Evolutionary conservation across 768 basidiomycete species (phyloP).

Genomic region (Termitomyces sp.): DNA sequence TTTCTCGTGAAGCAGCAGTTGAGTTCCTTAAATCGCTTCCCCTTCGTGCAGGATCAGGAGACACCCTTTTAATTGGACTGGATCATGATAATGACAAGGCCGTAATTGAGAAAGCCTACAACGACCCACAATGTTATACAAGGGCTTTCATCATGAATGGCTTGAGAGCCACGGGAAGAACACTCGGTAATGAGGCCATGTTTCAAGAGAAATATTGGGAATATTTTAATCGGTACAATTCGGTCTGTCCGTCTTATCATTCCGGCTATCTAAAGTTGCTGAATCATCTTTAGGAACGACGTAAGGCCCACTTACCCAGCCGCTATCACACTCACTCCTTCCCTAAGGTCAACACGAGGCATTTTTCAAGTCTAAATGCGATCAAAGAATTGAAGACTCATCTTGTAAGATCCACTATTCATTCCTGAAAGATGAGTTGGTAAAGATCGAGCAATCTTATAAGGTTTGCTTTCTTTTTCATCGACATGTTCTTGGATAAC

Average conservation of each 20-base stretch:
- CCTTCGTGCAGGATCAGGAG: constrained; percentile 64
- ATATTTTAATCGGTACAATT: constrained; percentile 54
- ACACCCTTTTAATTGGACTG: constrained; percentile 86
- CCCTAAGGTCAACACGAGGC: constrained; percentile 74
- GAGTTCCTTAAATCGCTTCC: constrained; percentile 77
- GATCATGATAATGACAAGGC: constrained; percentile 73
- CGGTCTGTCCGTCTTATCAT: constrained; percentile 24
- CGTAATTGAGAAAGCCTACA: constrained; percentile 82
- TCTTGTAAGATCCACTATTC: constrained; percentile 33
- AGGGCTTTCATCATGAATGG: constrained; percentile 84
- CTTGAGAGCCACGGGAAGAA: constrained; percentile 58
- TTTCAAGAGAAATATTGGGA: constrained; percentile 72
- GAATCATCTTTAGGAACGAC: constrained; percentile 8
- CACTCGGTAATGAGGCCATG: constrained; percentile 59
- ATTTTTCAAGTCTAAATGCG: constrained; percentile 62
- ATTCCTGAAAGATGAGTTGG: constrained; percentile 66
- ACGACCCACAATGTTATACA: constrained; percentile 73
- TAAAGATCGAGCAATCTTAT: constrained; percentile 83
- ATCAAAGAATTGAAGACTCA: constrained; percentile 54
- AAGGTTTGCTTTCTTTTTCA: constrained; percentile 49
- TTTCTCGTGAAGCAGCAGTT: constrained; percentile 60
- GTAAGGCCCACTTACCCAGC: constrained; percentile 6
- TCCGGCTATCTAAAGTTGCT: not conserved
- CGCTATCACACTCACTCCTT: not conserved
- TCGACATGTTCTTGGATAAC: not conserved